phyloP scores from a whole-genome alignment of 2,329 filamentous ascomycete species.

The Fusarium tupiense region DNA sequence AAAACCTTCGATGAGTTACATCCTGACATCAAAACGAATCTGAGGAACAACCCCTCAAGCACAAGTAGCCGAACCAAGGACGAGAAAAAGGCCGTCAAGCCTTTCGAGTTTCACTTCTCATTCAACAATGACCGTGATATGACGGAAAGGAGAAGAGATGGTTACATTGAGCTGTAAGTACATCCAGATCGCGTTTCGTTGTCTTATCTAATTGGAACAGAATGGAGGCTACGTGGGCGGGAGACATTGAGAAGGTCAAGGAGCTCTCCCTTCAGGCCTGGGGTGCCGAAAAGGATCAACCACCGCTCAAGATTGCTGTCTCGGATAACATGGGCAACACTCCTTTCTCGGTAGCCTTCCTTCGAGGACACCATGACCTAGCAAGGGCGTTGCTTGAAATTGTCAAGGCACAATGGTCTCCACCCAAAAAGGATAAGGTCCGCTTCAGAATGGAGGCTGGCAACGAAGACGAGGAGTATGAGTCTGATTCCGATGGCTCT shows the following conservation, averaged over 20 bases:
- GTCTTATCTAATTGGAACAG: slow-evolving; percentile 47
- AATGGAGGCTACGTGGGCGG: slow-evolving; percentile 78
- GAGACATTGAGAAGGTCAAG: slow-evolving; percentile 74
- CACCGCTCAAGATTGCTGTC: slow-evolving; percentile 72
- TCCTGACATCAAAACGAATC: slow-evolving; percentile 57
- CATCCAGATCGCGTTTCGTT: neutral
- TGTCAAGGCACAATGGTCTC: slow-evolving; percentile 72
- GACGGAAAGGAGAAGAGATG: slow-evolving; percentile 63
- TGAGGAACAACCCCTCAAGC: neutral
- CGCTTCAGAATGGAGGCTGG: slow-evolving; percentile 58
- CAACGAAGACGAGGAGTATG: slow-evolving; percentile 51
- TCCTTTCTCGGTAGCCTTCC: slow-evolving; percentile 75
- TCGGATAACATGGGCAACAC: slow-evolving; percentile 60
- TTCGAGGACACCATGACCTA: slow-evolving; percentile 70
- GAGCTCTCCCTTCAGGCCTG: slow-evolving; percentile 69
- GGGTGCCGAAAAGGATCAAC: slow-evolving; percentile 61
- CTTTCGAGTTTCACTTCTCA: slow-evolving; percentile 60
- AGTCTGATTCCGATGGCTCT: slow-evolving; percentile 44
- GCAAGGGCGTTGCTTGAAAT: slow-evolving; percentile 77
- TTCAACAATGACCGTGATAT: slow-evolving; percentile 65
- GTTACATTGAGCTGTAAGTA: slow-evolving; percentile 71
- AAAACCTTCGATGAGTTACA: slow-evolving; percentile 74
- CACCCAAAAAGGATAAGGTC: slow-evolving; percentile 61
- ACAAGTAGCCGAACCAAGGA: neutral
- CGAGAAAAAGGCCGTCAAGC: slow-evolving; percentile 38